phyloP scores from a whole-genome alignment of 768 basidiomycete genomes.

The Pisolithus tinctorius region DNA sequence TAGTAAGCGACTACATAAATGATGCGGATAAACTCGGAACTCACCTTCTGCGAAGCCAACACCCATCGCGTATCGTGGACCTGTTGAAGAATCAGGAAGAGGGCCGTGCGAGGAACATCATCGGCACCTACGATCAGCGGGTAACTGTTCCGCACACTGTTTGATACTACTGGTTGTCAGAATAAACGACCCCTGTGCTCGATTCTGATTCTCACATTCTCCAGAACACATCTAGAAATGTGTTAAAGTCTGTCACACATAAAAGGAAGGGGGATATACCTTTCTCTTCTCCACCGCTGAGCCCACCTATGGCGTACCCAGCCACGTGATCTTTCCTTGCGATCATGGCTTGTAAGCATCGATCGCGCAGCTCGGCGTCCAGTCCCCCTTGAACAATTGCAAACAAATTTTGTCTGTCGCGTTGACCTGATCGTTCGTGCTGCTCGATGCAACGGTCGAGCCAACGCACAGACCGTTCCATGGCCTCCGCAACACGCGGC shows the following conservation, averaged over 20 bases:
- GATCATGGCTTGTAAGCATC: conserved; percentile 79
- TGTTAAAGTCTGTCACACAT: conserved; percentile 4
- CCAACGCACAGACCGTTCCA: conserved; percentile 86
- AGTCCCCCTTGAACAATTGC: conserved; percentile 91
- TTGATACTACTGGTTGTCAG: conserved; percentile 49
- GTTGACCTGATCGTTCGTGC: conserved; percentile 63
- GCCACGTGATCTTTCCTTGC: conserved; percentile 66
- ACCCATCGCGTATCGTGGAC: conserved; percentile 89
- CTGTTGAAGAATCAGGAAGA: conserved; percentile 31
- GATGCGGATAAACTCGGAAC: conserved; percentile 1
- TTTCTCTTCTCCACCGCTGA: conserved; percentile 91
- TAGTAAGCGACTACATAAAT: neutral
- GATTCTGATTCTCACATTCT: conserved; percentile 50
- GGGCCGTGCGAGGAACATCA: neutral
- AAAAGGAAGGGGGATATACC: conserved; percentile 35
- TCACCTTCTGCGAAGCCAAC: conserved; percentile 87
- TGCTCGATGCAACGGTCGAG: conserved; percentile 80
- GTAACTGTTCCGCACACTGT: conserved; percentile 74
- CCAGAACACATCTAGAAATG: conserved; percentile 70
- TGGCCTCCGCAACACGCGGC: conserved; percentile 79
- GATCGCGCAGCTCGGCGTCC: conserved; percentile 60
- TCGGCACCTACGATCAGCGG: conserved; percentile 57
- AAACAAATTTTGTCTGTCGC: conserved; percentile 72
- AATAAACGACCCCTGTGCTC: neutral
- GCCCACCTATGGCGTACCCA: conserved; percentile 88